Evolutionary conservation across 805 yeast genomes (phyloP).

Genomic region (Clavispora carvajalis): DNA sequence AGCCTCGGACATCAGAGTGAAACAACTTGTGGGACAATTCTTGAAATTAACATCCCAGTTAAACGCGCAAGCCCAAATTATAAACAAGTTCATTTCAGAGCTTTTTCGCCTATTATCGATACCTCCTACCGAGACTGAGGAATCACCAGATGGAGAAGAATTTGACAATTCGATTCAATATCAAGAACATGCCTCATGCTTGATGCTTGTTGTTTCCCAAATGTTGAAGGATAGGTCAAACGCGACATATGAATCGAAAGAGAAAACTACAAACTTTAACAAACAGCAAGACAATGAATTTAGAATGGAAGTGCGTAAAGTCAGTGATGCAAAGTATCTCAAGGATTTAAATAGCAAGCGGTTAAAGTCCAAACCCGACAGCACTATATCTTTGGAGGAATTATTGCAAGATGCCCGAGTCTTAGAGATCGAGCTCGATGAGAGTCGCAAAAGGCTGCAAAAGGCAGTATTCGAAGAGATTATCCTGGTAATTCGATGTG

Average conservation of each 20-base stretch:
- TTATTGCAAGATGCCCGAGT: conserved; percentile 16
- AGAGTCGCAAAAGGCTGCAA: conserved; percentile 19
- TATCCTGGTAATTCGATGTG: conserved; percentile 19
- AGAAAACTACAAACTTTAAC: conserved; percentile 5
- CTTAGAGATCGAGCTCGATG: conserved; percentile 19
- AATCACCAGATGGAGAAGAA: conserved; percentile 65
- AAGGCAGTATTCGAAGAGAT: conserved; percentile 17
- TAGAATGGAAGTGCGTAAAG: conserved; percentile 19
- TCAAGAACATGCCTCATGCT: conserved; percentile 65
- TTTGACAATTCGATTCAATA: conserved; percentile 68
- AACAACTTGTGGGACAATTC: conserved; percentile 19
- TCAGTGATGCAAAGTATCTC: conserved; percentile 23
- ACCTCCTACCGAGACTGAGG: conserved; percentile 46
- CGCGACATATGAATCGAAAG: conserved; percentile 6
- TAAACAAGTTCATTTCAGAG: conserved; percentile 49
- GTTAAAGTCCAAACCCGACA: conserved; percentile 23
- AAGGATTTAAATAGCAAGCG: conserved; percentile 17
- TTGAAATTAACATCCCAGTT: conserved; percentile 26
- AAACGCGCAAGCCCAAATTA: conserved; percentile 45
- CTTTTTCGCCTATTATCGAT: conserved; percentile 39
- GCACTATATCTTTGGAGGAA: conserved; percentile 31
- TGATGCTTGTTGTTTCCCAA: conserved; percentile 50
- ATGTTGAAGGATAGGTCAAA: conserved; percentile 35
- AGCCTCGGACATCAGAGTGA: conserved; percentile 17
- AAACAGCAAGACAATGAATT: conserved; percentile 14